Evolutionary conservation across 2,329 filamentous ascomycete genomes (phyloP), one percentile per base, ranked within the genome.

Genomic region (Sporothrix brunneoviolacea): DNA sequence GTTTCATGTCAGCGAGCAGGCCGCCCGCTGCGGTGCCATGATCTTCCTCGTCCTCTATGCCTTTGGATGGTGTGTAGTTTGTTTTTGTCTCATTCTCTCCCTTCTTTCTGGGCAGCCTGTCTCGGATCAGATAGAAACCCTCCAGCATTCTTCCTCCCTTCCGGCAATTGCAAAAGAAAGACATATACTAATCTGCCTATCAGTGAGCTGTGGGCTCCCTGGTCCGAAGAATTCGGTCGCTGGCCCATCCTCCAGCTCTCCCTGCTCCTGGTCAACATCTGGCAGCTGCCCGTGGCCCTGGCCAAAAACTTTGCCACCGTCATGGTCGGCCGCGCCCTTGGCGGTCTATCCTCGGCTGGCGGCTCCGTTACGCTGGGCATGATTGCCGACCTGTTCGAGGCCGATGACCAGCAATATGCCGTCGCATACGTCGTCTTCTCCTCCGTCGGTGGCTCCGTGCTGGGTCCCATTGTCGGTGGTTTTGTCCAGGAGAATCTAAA

Each of bases 151-250:
- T n/a, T n/a, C n/a, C n/a, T n/a, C n/a, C n/a, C n/a, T n/a, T n/a
- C n/a, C n/a, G n/a, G n/a, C n/a, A n/a, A n/a, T n/a, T n/a, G n/a
- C n/a, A n/a, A n/a, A n/a, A n/a, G n/a, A n/a, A n/a, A n/a, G n/a
- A n/a, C n/a, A n/a, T n/a, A n/a, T n/a, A n/a, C n/a, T n/a, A n/a
- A n/a, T n/a, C n/a, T n/a, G n/a, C n/a, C n/a, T n/a, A n/a, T n/a
- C n/a, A n/a, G n/a, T 64, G 88, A 93, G 65, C 75, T 91, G 0
- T 93, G 88, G 88, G 88, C 88, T 0, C 88, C 88, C 0, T 93
- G 88, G 86, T 86, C 81, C 40, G 88, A 94, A 64, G 88, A 93
- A 61, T 73, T 91, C 44, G 88, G 88, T 18, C 80, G 88, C 44
- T 86, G 82, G 71, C 83, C 83, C 2, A 77, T 93, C 50, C 73